These are phyloP conservation scores for Candida sp. DNA, from an alignment of 1,139 yeast species.

Conservation along the genomic window DNA sequence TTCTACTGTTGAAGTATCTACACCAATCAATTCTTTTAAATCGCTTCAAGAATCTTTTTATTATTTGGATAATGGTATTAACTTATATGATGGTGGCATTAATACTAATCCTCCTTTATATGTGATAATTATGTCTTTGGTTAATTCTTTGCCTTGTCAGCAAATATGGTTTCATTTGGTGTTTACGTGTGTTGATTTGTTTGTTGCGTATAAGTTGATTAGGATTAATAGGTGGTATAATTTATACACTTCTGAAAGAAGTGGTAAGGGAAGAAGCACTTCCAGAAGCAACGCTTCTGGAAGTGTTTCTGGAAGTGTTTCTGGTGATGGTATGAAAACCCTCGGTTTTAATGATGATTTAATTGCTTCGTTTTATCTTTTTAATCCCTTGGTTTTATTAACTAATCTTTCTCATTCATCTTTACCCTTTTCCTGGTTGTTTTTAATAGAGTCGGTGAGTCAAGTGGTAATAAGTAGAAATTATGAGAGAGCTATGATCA, in stretches of 20 bases:
- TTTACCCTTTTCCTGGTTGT: conserved; percentile 53
- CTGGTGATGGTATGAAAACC: too few relatives aligned
- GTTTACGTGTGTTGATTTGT: conserved; percentile 41
- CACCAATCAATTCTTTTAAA: conserved; percentile 68
- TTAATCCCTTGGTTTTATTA: conserved; percentile 76
- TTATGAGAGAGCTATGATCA: conserved; percentile 42
- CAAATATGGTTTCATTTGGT: conserved; percentile 22
- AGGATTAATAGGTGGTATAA: conserved; percentile 37
- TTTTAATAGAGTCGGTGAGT: conserved; percentile 45
- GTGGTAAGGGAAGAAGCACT: too few relatives aligned
- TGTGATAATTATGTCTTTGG: conserved; percentile 44
- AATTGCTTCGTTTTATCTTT: conserved; percentile 61
- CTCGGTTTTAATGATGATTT: conserved; percentile 42
- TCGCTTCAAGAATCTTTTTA: conserved; percentile 79
- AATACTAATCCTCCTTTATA: conserved; percentile 83
- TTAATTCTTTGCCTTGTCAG: conserved; percentile 26
- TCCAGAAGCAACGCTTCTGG: too few relatives aligned
- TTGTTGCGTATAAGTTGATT: conserved; percentile 41
- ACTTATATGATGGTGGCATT: conserved; percentile 81
- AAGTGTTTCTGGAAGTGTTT: too few relatives aligned
- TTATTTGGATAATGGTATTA: conserved; percentile 52
- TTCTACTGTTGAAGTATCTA: conserved; percentile 66
- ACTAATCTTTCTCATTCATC: conserved; percentile 73
- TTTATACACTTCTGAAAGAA: too few relatives aligned
- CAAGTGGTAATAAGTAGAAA: too few relatives aligned